Conservation (phyloP, 148 eudicot species). For the Limonium bicolor region DNA sequence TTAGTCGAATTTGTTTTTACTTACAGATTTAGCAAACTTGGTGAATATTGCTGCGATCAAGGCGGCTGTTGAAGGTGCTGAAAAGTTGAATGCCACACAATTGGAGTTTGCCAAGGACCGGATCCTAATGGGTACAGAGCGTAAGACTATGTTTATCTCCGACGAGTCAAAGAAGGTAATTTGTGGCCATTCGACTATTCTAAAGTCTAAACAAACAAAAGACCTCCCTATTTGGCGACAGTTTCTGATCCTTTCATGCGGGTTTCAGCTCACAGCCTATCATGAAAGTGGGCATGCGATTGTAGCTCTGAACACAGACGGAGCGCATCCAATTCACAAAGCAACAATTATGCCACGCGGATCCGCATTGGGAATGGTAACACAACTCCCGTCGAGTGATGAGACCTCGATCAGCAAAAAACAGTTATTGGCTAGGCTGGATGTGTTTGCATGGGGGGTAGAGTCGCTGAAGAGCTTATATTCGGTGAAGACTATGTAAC, state of each 20-base stretch:
- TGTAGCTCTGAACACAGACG: constrained; percentile 79
- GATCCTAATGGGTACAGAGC: constrained; percentile 93
- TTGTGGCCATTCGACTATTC: not conserved
- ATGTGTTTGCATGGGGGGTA: constrained; percentile 99
- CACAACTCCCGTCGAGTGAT: constrained; percentile 85
- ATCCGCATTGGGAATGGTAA: constrained; percentile 95
- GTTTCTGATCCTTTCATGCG: too few relatives aligned
- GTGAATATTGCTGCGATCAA: constrained; percentile 96
- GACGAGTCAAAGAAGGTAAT: constrained; percentile 90
- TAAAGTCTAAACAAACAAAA: too few relatives aligned
- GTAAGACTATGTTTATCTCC: constrained; percentile 75
- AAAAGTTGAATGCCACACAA: constrained; percentile 52
- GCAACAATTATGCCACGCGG: constrained; percentile 98
- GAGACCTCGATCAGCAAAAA: constrained; percentile 87
- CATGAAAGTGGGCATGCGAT: constrained; percentile 99
- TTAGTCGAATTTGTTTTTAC: too few relatives aligned
- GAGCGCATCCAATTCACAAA: constrained; percentile 96
- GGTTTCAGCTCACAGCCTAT: constrained; percentile 80
- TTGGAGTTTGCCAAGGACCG: constrained; percentile 95
- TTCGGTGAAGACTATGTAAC: constrained; percentile 86
- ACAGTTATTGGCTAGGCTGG: constrained; percentile 91
- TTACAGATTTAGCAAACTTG: constrained; percentile 80
- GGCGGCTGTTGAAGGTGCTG: constrained; percentile 96
- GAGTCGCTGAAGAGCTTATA: constrained; percentile 96
- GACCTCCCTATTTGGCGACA: too few relatives aligned